Base-by-base conservation (phyloP, 305 asterid species). In the Fraxinus floribunda region DNA sequence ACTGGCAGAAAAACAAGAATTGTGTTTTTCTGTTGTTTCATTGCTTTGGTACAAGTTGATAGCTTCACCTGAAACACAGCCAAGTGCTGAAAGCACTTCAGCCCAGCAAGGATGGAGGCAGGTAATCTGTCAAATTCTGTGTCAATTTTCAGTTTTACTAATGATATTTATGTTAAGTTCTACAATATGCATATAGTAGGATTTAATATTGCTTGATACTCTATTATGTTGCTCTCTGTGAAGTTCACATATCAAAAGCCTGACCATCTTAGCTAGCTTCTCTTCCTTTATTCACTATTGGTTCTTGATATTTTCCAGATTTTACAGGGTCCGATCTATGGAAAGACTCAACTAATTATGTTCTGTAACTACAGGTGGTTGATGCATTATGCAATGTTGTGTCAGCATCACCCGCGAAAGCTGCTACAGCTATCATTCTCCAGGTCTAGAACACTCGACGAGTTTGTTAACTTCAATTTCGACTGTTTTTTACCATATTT, bases 31-130 rank as follows among this genome's bases (percentile, higher is more conserved):
- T 39, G 99, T 97, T 85, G 98, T 97, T 83, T 94, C 99, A 18
- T 84, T 94, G 90, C 98, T 97, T 85, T 97, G 98, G 99, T 97
- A 93, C 94, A 94, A 97, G 88, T 80, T 97, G 92, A 93, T 97
- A 81, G 92, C 90, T 82, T 91, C 98, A 73, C 98, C 99, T 46
- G 99, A 97, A 88, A 94, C 93, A 62, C 94, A 91, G 81, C 98
- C 95, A 26, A 92, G 89, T 85, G 97, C 93, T 68, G 99, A 92
- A 89, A 93, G 99, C 90, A 97, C 98, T 22, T 97, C 99, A 36
- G 98, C 98, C 11, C 98, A 93, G 86, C 99, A 94, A 90, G 99
- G 99, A 87, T 96, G 99, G 99, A 92, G 98, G 81, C 99, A 96
- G 98, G 99, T 96, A 93, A 81, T 68, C 62, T 34, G 38, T 20